phyloP scores from a whole-genome alignment of 257 asterid species.

The Mentha longifolia region DNA sequence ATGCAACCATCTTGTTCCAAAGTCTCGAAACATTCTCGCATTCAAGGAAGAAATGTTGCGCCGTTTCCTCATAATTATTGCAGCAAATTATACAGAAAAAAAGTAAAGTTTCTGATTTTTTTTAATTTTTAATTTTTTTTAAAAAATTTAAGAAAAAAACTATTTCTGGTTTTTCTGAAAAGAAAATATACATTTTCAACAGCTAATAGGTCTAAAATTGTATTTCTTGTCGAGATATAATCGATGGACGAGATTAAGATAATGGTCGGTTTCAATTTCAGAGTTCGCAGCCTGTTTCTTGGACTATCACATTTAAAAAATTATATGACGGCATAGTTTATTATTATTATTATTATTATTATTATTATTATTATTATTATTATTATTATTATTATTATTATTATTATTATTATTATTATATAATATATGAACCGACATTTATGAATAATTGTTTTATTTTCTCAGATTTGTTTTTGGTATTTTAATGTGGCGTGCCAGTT shows the following conservation, averaged over 20 bases:
- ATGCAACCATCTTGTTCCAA: too few species aligned
- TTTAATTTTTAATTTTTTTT: too few species aligned
- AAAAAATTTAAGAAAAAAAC: too few species aligned
- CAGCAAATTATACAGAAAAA: too few species aligned
- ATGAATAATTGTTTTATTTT: background rate
- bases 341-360: background rate
- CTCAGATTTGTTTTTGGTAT: background rate
- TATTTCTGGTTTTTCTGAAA: background rate
- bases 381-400: constrained; percentile 4
- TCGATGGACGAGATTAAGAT: background rate
- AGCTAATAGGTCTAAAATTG: background rate
- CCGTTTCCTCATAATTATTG: too few species aligned
- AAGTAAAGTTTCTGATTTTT: too few species aligned
- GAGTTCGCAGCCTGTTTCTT: constrained; percentile 7
- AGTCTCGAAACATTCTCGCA: too few species aligned
- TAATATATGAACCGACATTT: background rate
- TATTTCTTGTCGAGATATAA: background rate
- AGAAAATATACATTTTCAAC: background rate
- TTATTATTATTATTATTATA: background rate
- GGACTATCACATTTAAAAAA: background rate
- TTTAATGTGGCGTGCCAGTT: background rate
- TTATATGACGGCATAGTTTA: background rate
- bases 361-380: constrained; percentile 3
- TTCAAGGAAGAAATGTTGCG: too few species aligned
- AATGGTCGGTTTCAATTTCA: background rate